A percentile compares a stretch with the other conserved stretches of the same genome.
These are phyloP conservation scores for Ramichloridium luteum DNA, from an alignment of 2,329 filamentous ascomycete species.

Conservation along the genomic window DNA sequence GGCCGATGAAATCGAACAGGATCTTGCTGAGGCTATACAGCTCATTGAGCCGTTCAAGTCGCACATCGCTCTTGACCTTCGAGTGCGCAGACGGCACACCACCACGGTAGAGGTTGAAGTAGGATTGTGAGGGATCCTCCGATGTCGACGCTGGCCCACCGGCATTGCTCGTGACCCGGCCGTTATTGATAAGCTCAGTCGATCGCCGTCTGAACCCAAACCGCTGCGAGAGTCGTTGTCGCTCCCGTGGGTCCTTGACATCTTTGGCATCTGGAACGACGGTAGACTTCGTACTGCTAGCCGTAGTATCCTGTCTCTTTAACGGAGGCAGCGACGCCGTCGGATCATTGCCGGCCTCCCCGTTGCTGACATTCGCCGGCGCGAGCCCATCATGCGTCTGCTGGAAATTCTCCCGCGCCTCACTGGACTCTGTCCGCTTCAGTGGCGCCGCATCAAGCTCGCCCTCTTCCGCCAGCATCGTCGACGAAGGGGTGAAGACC, in stretches of 20 bases:
- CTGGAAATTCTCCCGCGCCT: constrained; percentile 20
- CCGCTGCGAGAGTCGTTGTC: constrained; percentile 30
- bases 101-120: constrained; percentile 83
- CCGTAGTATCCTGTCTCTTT: constrained; percentile 12
- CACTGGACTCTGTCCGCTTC: constrained; percentile 21
- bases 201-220: constrained; percentile 43
- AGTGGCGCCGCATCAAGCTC: constrained; percentile 13
- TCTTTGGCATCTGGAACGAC: constrained; percentile 1
- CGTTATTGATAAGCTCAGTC: constrained; percentile 26
- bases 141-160: constrained; percentile 8
- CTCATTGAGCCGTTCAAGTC: constrained; percentile 80
- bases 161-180: constrained; percentile 4
- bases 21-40: constrained; percentile 90
- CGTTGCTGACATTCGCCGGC: constrained; percentile 11
- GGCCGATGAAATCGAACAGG: constrained; percentile 94
- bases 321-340: constrained; percentile 12
- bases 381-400: constrained; percentile 20
- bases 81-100: constrained; percentile 39
- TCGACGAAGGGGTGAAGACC: constrained; percentile 81
- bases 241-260: constrained; percentile 7
- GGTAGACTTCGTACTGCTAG: constrained; percentile 6
- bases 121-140: constrained; percentile 44
- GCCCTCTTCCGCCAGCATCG: constrained; percentile 57
- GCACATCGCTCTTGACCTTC: constrained; percentile 69
- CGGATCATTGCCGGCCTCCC: constrained; percentile 9